Evolutionary conservation across 495 filamentous ascomycete genomes (phyloP).

Genomic region (Podospora didyma): DNA sequence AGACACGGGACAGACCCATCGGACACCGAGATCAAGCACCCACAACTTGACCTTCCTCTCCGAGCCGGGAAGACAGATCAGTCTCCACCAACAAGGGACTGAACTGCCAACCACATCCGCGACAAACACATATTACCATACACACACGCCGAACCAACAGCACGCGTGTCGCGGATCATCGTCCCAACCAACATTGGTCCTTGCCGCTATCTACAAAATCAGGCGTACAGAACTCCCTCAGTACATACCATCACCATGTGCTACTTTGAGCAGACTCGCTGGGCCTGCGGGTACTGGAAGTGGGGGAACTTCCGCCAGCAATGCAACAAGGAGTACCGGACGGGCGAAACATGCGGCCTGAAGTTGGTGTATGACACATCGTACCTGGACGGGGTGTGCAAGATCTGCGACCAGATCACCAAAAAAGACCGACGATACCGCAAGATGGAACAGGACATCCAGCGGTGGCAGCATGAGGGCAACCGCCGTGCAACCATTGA

Average conservation of each 20-base stretch:
- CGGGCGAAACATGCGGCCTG: slow-evolving; percentile 96
- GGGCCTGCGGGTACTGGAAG: slow-evolving; percentile 83
- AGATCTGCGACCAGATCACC: slow-evolving; percentile 61
- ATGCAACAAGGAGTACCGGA: slow-evolving; percentile 94
- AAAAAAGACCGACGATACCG: slow-evolving; percentile 75
- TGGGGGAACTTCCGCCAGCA: slow-evolving; percentile 94
- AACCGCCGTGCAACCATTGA: slow-evolving; percentile 79
- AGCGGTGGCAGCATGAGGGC: slow-evolving; percentile 73
- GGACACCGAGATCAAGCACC: no score
- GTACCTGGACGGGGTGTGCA: slow-evolving; percentile 60
- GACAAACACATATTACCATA: neutral
- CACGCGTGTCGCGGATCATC: no score
- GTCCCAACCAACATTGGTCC: neutral
- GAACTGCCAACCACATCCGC: neutral
- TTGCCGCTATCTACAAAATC: neutral
- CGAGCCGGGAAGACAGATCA: no score
- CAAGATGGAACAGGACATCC: slow-evolving; percentile 73
- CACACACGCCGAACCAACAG: neutral
- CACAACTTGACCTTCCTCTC: neutral
- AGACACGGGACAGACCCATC: neutral
- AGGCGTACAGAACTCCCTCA: neutral
- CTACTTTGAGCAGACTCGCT: slow-evolving; percentile 60
- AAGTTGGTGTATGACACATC: slow-evolving; percentile 76
- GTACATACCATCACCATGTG: slow-evolving; percentile 46
- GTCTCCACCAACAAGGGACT: no score